These are phyloP conservation scores for Sechiopsis laciniata DNA, from an alignment of 306 rosid genomes.

Conservation along the genomic window DNA sequence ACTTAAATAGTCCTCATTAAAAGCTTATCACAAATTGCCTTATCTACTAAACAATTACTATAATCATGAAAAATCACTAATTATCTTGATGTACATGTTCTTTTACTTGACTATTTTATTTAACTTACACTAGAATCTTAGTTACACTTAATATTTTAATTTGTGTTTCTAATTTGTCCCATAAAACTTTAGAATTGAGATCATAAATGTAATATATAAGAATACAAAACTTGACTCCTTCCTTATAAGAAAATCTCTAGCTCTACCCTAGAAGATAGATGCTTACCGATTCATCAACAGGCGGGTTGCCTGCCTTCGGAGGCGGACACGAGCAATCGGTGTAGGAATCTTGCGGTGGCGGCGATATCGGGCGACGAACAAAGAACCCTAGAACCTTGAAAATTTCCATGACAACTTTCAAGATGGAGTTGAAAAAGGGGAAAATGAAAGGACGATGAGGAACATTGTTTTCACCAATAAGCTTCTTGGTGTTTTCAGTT, in stretches of 20 bases:
- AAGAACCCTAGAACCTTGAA: background rate
- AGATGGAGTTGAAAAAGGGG: background rate
- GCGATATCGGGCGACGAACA: background rate
- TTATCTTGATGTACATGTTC: no score
- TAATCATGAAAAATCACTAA: no score
- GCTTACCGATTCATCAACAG: background rate
- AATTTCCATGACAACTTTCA: background rate
- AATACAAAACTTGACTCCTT: background rate
- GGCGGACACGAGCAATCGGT: background rate
- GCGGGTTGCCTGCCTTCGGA: background rate
- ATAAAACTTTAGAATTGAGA: background rate
- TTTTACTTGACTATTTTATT: no score
- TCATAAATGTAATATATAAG: no score
- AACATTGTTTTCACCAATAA: background rate
- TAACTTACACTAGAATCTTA: no score
- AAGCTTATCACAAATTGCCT: no score
- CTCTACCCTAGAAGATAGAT: background rate
- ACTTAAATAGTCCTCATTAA: no score
- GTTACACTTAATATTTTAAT: background rate
- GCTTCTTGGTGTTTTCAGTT: background rate
- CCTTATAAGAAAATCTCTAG: background rate
- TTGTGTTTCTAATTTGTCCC: background rate
- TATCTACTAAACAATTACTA: no score
- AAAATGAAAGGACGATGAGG: background rate
- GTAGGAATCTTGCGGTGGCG: background rate